These are phyloP conservation scores for Phalaenopsis hybrid DNA, from an alignment of 116 monocot genomes.

Conservation along the genomic window DNA sequence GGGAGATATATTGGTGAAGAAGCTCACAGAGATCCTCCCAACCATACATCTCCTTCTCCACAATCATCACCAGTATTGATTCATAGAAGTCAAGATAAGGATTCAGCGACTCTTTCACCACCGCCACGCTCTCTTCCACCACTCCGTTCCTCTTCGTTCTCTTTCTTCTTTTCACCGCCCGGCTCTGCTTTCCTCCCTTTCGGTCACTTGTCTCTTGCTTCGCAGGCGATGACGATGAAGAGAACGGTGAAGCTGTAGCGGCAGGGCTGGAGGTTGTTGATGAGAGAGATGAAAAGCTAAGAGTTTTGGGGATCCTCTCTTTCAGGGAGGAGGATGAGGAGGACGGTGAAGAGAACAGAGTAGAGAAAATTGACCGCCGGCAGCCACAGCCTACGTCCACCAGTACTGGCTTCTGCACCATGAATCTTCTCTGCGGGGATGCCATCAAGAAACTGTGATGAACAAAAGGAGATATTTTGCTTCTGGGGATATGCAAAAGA, in stretches of 20 bases:
- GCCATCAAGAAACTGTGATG: neutral
- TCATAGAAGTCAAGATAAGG: constrained; percentile 9
- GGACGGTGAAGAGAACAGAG: neutral
- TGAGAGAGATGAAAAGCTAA: neutral
- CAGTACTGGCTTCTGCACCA: neutral
- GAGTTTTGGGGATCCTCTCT: neutral
- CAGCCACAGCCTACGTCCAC: constrained; percentile 2
- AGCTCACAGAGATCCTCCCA: constrained; percentile 11
- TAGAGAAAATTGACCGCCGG: neutral
- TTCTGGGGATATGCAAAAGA: neutral
- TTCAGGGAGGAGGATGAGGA: neutral
- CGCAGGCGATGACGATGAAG: neutral
- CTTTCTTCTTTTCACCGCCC: neutral
- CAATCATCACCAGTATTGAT: constrained; percentile 10
- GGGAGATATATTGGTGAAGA: constrained; percentile 5
- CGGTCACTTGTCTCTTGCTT: neutral
- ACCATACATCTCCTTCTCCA: constrained; percentile 10
- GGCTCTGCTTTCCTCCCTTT: neutral
- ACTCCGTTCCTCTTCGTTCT: neutral
- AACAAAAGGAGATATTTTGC: neutral
- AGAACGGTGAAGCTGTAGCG: neutral
- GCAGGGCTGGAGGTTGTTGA: neutral
- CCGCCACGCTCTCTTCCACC: constrained; percentile 1
- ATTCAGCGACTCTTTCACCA: constrained; percentile 6
- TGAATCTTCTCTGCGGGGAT: neutral